These are phyloP conservation scores for Mycocentrospora acerina DNA, from an alignment of 2,329 filamentous ascomycete species.

Conservation along the genomic window DNA sequence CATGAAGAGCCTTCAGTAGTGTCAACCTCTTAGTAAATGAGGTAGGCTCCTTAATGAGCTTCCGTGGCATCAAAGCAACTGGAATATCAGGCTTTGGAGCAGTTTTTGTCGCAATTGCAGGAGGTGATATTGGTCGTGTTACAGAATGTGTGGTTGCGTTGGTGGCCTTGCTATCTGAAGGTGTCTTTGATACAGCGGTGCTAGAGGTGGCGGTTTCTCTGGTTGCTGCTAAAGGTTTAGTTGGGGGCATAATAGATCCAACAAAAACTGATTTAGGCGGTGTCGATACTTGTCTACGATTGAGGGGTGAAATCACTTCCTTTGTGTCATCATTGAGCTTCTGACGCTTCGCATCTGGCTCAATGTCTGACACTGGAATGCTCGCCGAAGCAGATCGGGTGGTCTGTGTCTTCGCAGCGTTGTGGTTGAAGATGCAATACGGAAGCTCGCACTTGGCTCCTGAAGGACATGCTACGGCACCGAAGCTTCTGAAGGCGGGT, in stretches of 20 bases:
- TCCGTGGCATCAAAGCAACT: slow-evolving; percentile 63
- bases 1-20: slow-evolving; percentile 63
- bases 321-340: slow-evolving; percentile 27
- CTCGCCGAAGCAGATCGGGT: slow-evolving; percentile 2
- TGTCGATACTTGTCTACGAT: slow-evolving; percentile 1
- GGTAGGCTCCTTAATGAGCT: slow-evolving; percentile 56
- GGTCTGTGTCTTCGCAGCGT: slow-evolving; percentile 19
- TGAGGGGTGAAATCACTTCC: slow-evolving; percentile 3
- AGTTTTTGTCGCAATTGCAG: slow-evolving; percentile 14
- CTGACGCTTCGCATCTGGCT: slow-evolving; percentile 31
- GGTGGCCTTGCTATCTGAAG: slow-evolving; percentile 4
- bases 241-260: slow-evolving; percentile 24
- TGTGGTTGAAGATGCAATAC: slow-evolving; percentile 62
- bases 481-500: slow-evolving; percentile 27
- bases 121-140: slow-evolving; percentile 36
- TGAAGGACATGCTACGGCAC: slow-evolving; percentile 51
- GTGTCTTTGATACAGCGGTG: slow-evolving; percentile 3
- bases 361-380: slow-evolving; percentile 4
- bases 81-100: slow-evolving; percentile 44
- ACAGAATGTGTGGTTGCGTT: slow-evolving; percentile 21
- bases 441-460: slow-evolving; percentile 52
- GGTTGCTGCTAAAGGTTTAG: slow-evolving; percentile 8
- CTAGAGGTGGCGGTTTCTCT: slow-evolving; percentile 5
- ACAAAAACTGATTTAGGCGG: slow-evolving; percentile 21
- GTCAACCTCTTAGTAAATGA: slow-evolving; percentile 34